Conservation (phyloP, 805 yeast genomes). For the Kodamaea lidongshanica region DNA sequence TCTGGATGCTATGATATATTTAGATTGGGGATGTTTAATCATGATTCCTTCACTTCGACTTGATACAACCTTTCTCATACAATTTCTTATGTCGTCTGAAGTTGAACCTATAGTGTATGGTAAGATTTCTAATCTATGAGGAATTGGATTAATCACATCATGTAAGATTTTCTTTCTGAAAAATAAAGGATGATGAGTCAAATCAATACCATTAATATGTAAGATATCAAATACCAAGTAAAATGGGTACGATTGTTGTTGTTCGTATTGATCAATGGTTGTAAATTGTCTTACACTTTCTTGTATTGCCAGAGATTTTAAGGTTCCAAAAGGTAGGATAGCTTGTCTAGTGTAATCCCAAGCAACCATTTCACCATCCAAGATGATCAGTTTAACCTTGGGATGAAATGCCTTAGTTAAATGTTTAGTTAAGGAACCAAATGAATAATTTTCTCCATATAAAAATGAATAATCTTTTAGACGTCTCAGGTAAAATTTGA, state of each 20-base stretch:
- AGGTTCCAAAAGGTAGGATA: slow-evolving; percentile 73
- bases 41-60: slow-evolving; percentile 77
- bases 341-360: slow-evolving; percentile 56
- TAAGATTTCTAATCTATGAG: slow-evolving; percentile 46
- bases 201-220: slow-evolving; percentile 57
- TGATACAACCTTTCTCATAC: slow-evolving; percentile 53
- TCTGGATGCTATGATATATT: slow-evolving; percentile 57
- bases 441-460: slow-evolving; percentile 51
- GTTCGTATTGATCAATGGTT: slow-evolving; percentile 28
- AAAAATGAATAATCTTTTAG: slow-evolving; percentile 67
- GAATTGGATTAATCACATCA: slow-evolving; percentile 40
- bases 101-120: slow-evolving; percentile 33
- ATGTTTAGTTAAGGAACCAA: slow-evolving; percentile 52
- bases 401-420: slow-evolving; percentile 37
- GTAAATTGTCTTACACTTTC: slow-evolving; percentile 39
- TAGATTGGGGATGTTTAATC: slow-evolving; percentile 55
- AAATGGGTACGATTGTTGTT: slow-evolving; percentile 43
- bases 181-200: slow-evolving; percentile 48
- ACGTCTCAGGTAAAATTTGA: slow-evolving; percentile 55
- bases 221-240: slow-evolving; percentile 70
- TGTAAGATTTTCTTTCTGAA: slow-evolving; percentile 51
- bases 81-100: slow-evolving; percentile 48
- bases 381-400: slow-evolving; percentile 34
- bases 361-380: slow-evolving; percentile 94
- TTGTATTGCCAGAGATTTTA: slow-evolving; percentile 63